Evolutionary conservation across 208 protist genomes (phyloP), one percentile per base, ranked within the genome.

Genomic region (Hexamita inflata): DNA sequence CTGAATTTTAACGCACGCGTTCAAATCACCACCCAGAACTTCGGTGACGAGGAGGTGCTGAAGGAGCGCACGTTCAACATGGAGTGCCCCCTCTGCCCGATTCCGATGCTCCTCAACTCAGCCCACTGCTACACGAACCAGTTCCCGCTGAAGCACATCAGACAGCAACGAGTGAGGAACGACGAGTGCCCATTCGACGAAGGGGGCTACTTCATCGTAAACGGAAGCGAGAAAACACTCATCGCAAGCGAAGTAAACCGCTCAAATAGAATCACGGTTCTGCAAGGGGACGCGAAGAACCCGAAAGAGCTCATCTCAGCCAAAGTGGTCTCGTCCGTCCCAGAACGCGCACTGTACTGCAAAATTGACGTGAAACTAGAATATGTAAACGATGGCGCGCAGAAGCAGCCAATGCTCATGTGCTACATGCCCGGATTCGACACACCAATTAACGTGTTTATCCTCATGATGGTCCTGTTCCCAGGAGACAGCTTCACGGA

Each of bases 191-290:
- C 32, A 29, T 76, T 53, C 41, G 77, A 80, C 75, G 81, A 76
- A 76, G 93, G 93, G 57, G 94, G 94, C 60, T 98, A 98, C 78
- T 98, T 98, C 81, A 87, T 98, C 32, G 89, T 96, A 57, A 96
- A 95, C 78, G 94, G 94, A 41, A 81, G 81, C n/a, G 94, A 98
- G 77, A 95, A 96, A 80, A 91, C 93, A 2, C 79, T 95, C 24
- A 87, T 95, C 59, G 90, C 89, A 0, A 89, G 93, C 77, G 88
- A 91, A 78, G 82, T 85, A 30, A 92, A 95, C 85, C 82, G 85
- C 32, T 77, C 84, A 42, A 97, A 98, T 75, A 83, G 92, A 41
- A 88, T 96, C 0, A 94, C 93, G 74, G 91, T 94, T 11, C 95
- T 96, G 39, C 59, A 35, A 49, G 34, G 41, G 2, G 19, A 26